Evolutionary conservation across 176 grass and related monocot genomes (phyloP).

Genomic region (Oryza rufipogon): DNA sequence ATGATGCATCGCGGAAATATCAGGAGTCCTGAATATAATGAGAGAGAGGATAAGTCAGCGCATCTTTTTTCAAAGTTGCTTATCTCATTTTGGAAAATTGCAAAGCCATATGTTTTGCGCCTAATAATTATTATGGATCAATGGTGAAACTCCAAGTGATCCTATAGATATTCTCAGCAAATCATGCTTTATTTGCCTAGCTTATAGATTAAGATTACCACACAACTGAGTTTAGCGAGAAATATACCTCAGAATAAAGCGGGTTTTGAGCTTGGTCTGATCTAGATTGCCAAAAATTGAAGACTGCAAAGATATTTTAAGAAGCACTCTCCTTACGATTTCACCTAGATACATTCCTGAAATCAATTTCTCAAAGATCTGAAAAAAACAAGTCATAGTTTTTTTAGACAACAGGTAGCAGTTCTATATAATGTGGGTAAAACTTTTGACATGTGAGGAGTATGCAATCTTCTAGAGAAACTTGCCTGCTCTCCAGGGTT

Average conservation of each 20-base stretch:
- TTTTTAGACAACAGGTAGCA: not conserved
- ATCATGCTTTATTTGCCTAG: not conserved
- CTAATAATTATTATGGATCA: not conserved
- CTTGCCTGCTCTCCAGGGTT: slow-evolving; percentile 73
- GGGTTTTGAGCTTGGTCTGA: slow-evolving; percentile 55
- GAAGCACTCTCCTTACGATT: slow-evolving; percentile 73
- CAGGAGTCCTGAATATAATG: slow-evolving; percentile 50
- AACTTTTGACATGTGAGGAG: not conserved
- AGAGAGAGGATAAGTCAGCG: not conserved
- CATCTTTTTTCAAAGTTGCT: not conserved
- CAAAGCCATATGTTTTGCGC: not conserved
- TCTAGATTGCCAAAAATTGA: slow-evolving; percentile 58
- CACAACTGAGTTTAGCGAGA: not conserved
- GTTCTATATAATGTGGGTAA: not conserved
- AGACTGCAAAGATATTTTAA: slow-evolving; percentile 62
- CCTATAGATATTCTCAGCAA: not conserved
- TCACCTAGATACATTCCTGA: slow-evolving; percentile 90
- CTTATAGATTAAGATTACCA: not conserved
- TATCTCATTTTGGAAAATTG: not conserved
- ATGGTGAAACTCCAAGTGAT: not conserved
- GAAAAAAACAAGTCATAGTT: not conserved
- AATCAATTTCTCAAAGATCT: slow-evolving; percentile 89
- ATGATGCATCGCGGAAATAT: slow-evolving; percentile 59
- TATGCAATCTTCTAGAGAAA: not conserved
- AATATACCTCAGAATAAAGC: slow-evolving; percentile 61